Base-by-base conservation (phyloP, 2,329 filamentous ascomycete species). In the Penicillium decumbens region DNA sequence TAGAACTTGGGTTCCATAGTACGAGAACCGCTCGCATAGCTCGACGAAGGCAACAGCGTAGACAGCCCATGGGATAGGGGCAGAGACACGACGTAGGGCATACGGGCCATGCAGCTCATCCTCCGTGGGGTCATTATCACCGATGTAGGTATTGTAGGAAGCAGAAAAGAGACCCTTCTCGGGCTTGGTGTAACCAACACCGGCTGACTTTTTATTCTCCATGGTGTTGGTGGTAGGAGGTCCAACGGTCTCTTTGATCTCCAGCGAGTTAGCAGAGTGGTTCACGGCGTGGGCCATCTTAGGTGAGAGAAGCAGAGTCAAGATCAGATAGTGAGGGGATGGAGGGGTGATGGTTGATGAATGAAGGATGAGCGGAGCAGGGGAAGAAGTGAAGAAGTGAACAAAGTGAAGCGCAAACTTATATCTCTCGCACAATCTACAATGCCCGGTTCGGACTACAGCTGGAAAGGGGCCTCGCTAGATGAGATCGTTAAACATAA, bases 21-120 rank as follows among this genome's bases (percentile, higher is more conserved):
- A 90, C 12, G 83, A 85, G 71, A 88, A 88, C 43, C 86, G 83
- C 72, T 90, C 87, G 72, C 83, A 87, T 48, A 88, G 73, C 70
- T 90, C 87, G 53, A 87, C 81, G 54, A 88, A 82, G 45, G 84
- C 85, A 51, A 90, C 80, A 24, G 82, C 83, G 71, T 83, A 89
- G 50, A 84, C 79, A 47, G 77, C 72, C 77, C 79, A 83, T 41
- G 83, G 82, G 33, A 51, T 54, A 12, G 54, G 43, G 18, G 50
- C 54, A 7, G 56, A 45, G 10, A 67, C 57, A 46, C 61, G 57
- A 24, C 60, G 64, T 35, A 66, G 51, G 13, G 56, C 55, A 20
- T 32, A 40, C 3, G 52, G 52, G 12, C 55, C 61, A n/a, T 47
- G 27, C 13, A 67, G 42, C 41, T 69, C 67, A 24, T 66, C 64